phyloP scores from a whole-genome alignment of 202 grass and related monocot species.

The Tripidium arundinaceum region DNA sequence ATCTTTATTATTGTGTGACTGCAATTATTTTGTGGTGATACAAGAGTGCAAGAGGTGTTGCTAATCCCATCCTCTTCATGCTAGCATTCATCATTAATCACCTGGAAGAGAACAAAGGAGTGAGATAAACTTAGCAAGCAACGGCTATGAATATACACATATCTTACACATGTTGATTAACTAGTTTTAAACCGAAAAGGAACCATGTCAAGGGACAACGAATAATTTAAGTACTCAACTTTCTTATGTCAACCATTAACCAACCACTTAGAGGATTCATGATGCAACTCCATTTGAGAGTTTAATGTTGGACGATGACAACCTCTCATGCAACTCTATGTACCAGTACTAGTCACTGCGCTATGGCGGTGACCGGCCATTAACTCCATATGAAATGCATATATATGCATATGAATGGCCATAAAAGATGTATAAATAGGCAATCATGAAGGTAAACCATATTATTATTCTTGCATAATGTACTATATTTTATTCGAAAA shows the following conservation, averaged over 20 bases:
- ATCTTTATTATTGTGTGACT: too few relatives aligned
- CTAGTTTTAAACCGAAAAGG: too few relatives aligned
- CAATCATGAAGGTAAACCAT: too few relatives aligned
- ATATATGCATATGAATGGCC: background rate
- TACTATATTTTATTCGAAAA: too few relatives aligned
- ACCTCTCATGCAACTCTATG: background rate
- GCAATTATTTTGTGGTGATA: too few relatives aligned
- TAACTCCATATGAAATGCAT: background rate
- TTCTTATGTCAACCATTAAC: background rate
- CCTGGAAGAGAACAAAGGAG: background rate
- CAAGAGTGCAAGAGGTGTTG: too few relatives aligned
- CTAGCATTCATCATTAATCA: background rate
- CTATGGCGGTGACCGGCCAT: too few relatives aligned
- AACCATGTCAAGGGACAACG: too few relatives aligned
- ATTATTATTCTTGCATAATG: too few relatives aligned
- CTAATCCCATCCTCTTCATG: too few relatives aligned
- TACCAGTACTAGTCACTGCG: background rate
- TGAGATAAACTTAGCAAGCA: background rate
- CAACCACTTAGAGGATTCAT: too few relatives aligned
- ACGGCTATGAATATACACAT: background rate
- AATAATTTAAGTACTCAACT: background rate
- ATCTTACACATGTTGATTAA: background rate
- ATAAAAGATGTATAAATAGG: too few relatives aligned
- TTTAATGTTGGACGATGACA: background rate
- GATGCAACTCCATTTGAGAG: background rate